These are phyloP conservation scores for Fomes fomentarius DNA, from an alignment of 1,284 basidiomycete species.

Conservation along the genomic window DNA sequence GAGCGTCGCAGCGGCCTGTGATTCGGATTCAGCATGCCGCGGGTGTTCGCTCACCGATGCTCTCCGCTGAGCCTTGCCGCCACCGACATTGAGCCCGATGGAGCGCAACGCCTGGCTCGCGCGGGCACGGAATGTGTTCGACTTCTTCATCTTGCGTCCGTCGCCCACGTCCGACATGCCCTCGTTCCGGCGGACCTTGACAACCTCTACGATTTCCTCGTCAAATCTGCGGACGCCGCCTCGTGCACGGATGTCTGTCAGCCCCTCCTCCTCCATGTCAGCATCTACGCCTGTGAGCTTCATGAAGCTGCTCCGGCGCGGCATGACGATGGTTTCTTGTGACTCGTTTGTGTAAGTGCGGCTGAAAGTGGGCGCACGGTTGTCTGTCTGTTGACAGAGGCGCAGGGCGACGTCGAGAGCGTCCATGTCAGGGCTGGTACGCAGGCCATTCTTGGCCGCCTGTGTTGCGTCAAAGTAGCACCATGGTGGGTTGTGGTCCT, in stretches of 20 bases:
- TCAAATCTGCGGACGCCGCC: constrained; percentile 32
- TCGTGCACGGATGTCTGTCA: constrained; percentile 16
- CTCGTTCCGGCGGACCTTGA: constrained; percentile 59
- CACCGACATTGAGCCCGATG: constrained; percentile 55
- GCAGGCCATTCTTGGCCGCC: constrained; percentile 31
- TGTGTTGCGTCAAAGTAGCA: constrained; percentile 65
- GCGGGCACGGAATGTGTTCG: constrained; percentile 57
- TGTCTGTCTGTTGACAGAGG: constrained; percentile 36
- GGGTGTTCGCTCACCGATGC: constrained; percentile 22
- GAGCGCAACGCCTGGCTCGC: constrained; percentile 65
- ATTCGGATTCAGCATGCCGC: background rate
- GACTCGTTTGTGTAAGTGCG: constrained; percentile 30
- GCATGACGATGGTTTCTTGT: constrained; percentile 38
- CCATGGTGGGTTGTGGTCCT: constrained; percentile 56
- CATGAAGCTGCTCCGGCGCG: constrained; percentile 23
- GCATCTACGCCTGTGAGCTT: constrained; percentile 6
- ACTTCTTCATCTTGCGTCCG: constrained; percentile 39
- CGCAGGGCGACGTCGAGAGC: constrained; percentile 45
- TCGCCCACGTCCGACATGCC: constrained; percentile 35
- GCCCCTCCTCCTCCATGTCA: constrained; percentile 20
- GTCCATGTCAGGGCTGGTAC: constrained; percentile 43
- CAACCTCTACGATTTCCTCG: constrained; percentile 66
- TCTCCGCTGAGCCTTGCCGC: constrained; percentile 23
- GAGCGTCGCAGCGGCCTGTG: constrained; percentile 12
- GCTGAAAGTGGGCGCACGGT: constrained; percentile 36